phyloP scores from a whole-genome alignment of 2,329 filamentous ascomycete species.

The Colletotrichum cuscutae region DNA sequence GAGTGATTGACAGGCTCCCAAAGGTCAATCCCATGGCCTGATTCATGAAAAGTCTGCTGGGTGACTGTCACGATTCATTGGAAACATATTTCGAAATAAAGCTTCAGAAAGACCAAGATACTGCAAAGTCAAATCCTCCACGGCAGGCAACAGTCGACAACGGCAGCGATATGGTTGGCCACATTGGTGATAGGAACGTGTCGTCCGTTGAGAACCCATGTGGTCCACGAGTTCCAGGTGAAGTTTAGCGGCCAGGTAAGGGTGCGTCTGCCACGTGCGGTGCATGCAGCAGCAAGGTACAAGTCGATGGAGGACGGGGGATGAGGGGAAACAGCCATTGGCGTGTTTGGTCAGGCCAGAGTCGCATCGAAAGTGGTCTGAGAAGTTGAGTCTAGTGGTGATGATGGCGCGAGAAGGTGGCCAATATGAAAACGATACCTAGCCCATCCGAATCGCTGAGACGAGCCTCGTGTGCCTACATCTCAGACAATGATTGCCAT shows the following conservation, averaged over 20 bases:
- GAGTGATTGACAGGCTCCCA: background rate
- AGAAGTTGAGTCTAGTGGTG: constrained; percentile 6
- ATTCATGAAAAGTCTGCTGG: background rate
- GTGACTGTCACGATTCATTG: background rate
- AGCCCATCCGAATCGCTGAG: constrained; percentile 19
- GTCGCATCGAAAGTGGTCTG: constrained; percentile 24
- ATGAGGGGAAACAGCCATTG: constrained; percentile 24
- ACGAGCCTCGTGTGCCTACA: constrained; percentile 12
- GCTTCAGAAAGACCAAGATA: background rate
- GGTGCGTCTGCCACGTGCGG: constrained; percentile 29
- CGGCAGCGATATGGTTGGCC: background rate
- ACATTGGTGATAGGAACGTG: background rate
- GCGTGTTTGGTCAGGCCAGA: constrained; percentile 9
- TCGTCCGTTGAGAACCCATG: constrained; percentile 18
- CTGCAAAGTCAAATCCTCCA: background rate
- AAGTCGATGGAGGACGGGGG: background rate
- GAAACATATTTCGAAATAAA: background rate
- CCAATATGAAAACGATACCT: background rate
- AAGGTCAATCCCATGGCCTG: background rate
- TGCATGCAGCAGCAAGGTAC: constrained; percentile 22
- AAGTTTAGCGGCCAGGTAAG: constrained; percentile 10
- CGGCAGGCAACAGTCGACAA: constrained; percentile 1
- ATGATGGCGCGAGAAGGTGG: constrained; percentile 10
- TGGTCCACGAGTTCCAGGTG: background rate
- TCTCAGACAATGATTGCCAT: constrained; percentile 4